Percentiles rank a stretch among this genome's conserved stretches.
These are phyloP conservation scores for Ceratobasidium sp. DNA, from an alignment of 1,284 basidiomycete species.

Conservation along the genomic window DNA sequence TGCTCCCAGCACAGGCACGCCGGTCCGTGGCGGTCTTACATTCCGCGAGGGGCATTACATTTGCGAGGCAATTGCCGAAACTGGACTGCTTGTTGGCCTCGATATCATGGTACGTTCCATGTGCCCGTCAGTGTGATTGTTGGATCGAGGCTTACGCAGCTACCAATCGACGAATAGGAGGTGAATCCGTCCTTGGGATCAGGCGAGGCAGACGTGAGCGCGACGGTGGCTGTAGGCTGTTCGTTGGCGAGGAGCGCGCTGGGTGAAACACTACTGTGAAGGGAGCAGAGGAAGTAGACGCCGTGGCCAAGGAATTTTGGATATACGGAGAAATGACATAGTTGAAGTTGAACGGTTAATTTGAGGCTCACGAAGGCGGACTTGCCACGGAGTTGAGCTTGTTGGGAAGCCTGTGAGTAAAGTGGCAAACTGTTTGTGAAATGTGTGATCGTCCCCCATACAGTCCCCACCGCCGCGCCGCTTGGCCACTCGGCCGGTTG, in stretches of 20 bases:
- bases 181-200: slow-evolving; percentile 88
- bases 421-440: too few relatives aligned
- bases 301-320: neutral
- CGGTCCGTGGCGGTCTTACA: slow-evolving; percentile 92
- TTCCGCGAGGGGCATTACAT: slow-evolving; percentile 99
- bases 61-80: slow-evolving; percentile 93
- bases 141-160: slow-evolving; percentile 19
- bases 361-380: neutral
- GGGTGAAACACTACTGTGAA: slow-evolving; percentile 58
- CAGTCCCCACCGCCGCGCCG: too few relatives aligned
- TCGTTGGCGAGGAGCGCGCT: slow-evolving; percentile 90
- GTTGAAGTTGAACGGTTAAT: neutral
- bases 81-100: slow-evolving; percentile 87
- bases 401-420: neutral
- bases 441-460: too few relatives aligned
- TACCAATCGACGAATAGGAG: slow-evolving; percentile 62
- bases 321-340: neutral
- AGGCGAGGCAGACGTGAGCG: slow-evolving; percentile 67
- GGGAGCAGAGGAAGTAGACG: neutral
- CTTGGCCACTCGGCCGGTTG: too few relatives aligned
- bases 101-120: slow-evolving; percentile 79
- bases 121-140: neutral
- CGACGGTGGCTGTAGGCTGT: slow-evolving; percentile 94
- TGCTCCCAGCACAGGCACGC: slow-evolving; percentile 94
- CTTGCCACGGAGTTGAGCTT: neutral